Base-by-base conservation (phyloP, 176 grass and related monocot species). In the Rhynchospora breviuscula region DNA sequence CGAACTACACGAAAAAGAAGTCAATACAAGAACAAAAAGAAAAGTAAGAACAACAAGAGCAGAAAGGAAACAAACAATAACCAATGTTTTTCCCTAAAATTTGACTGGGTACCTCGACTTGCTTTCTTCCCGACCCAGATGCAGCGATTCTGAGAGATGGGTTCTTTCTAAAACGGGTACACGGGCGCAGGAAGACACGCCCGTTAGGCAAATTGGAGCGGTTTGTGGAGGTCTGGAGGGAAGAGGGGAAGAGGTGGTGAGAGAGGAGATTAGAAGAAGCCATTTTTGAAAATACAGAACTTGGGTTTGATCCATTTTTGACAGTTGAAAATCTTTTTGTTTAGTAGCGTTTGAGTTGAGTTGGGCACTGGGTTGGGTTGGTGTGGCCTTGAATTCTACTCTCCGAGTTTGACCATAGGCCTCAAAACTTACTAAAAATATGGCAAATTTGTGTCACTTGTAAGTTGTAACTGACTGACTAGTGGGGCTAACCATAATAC, bases 251-350 rank as follows among this genome's bases (percentile, higher is more conserved):
- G 81, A 93, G 84, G 31, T 87, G 78, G 89, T 90, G 88, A 48
- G 90, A 87, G 75, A 94, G 89, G 80, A 93, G 89, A 10, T 90
- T 93, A 52, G 89, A 26, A 80, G 94, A 92, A 49, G 90, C 93
- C 89, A 93, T 90, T 68, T 80, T 53, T 51, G n/a, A 17, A 29
- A 54, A 81, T 67, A 12, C 85, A 21, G 72, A 72, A 22, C 2
- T 21, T 33, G 29, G 53, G 13, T 54, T 77, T 77, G 29, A 8
- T 49, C 11, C 72, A 76, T 78, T 57, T 57, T 78, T 17, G 6
- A 57, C 51, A 77, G 48, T 78, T 78, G 73, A 57, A 56, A 78
- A 78, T 57, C 23, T 17, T 49, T 23, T 53, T 29, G 26, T 29
- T 78, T 78, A 78, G 73, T 78, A 78, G 21, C 73, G 49, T 56